Evolutionary conservation across 371 early-diverging fungal species (phyloP), one percentile per base, ranked within the genome.

Genomic region (Lichtheimia hyalospora): DNA sequence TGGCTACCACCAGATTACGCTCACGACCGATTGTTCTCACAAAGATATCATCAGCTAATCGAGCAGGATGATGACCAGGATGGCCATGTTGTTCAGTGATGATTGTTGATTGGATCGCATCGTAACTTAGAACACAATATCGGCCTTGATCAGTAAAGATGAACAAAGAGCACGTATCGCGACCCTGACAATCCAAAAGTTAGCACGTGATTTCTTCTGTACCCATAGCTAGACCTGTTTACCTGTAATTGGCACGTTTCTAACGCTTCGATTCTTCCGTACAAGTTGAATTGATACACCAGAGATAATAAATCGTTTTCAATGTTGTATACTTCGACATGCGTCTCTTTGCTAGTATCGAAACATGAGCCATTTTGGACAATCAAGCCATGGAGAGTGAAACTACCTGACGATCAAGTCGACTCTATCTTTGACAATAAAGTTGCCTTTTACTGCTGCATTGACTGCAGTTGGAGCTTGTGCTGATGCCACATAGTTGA

Each of bases 231-330:
- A 5, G 39, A 7, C 23, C 8, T 24, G n/a, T 51, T 52, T 73
- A 85, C 89, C 51, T 63, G 59, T n/a, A 80, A 71, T 12, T 79
- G 66, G 62, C 71, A 84, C 5, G 77, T 56, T 56, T 78, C 63
- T 57, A 92, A 42, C 2, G 73, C 65, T 3, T 79, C 73, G 25
- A 92, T 82, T 18, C 85, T 79, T n/a, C 89, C 89, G 71, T 84
- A 83, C 3, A 91, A 54, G 0, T 77, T 71, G 58, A 84, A 80
- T 54, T 86, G 86, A 52, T 77, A 67, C 21, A 83, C 70, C 10
- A 74, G 66, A 39, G 74, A 73, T 44, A 92, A 68, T 5, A 68
- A 67, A 42, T 79, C 74, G 14, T 66, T 64, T 3, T 60, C 69
- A n/a, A 77, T 58, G 18, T 71, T 52, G 61, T 75, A 82, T 13